Conservation (phyloP, 768 basidiomycete species). For the Strobilomyces echinocephalus region DNA sequence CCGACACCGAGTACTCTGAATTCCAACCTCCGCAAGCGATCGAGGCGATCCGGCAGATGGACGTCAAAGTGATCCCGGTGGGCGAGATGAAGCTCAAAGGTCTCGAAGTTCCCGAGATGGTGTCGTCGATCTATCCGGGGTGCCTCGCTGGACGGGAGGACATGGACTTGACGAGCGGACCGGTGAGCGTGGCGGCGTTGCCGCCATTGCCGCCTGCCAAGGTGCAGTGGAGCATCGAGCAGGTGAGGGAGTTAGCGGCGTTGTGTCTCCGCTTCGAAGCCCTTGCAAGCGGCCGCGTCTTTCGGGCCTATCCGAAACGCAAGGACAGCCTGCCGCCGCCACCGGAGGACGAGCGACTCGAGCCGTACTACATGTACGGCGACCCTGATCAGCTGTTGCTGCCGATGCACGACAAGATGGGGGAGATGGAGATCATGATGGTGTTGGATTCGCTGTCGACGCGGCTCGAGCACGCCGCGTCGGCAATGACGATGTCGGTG, state of each 20-base stretch:
- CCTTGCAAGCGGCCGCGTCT: slow-evolving; percentile 57
- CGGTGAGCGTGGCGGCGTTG: slow-evolving; percentile 6
- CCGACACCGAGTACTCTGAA: slow-evolving; percentile 58
- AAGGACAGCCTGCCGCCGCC: slow-evolving; percentile 25
- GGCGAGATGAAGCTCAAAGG: slow-evolving; percentile 95
- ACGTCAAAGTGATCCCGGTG: slow-evolving; percentile 63
- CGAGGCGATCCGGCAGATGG: slow-evolving; percentile 70
- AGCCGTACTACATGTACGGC: slow-evolving; percentile 44
- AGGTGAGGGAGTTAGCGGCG: slow-evolving; percentile 68
- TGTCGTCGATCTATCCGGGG: slow-evolving; percentile 80
- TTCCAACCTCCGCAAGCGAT: slow-evolving; percentile 56
- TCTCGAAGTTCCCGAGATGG: slow-evolving; percentile 81
- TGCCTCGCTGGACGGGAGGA: slow-evolving; percentile 69
- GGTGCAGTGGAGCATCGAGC: slow-evolving; percentile 66
- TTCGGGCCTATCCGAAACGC: slow-evolving; percentile 40
- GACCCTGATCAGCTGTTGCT: slow-evolving; percentile 67
- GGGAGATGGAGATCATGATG: slow-evolving; percentile 66
- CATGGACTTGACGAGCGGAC: slow-evolving; percentile 36
- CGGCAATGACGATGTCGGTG: slow-evolving; percentile 22
- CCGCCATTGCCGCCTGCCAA: slow-evolving; percentile 26
- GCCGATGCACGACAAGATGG: slow-evolving; percentile 59
- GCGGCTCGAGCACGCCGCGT: slow-evolving; percentile 71
- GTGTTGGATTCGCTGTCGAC: slow-evolving; percentile 73
- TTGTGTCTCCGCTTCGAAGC: slow-evolving; percentile 79
- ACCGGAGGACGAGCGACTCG: slow-evolving; percentile 23